These are phyloP conservation scores for Tilletia setariae DNA, from an alignment of 1,284 basidiomycete species.

Conservation along the genomic window DNA sequence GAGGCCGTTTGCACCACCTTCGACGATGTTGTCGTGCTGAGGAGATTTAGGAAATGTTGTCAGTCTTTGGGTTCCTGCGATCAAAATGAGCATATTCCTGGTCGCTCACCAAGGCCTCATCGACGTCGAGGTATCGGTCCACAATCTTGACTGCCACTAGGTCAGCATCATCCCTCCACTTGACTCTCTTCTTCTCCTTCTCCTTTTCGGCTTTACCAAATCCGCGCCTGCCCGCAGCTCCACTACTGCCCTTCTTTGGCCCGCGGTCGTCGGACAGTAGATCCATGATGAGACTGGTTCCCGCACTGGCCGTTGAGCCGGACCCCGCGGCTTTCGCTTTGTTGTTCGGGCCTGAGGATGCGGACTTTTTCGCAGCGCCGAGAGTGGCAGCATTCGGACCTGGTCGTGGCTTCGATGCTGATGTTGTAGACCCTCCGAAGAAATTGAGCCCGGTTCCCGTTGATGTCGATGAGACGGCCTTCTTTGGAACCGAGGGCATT, in stretches of 20 bases:
- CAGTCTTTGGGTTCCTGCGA: background rate
- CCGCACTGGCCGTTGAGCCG: background rate
- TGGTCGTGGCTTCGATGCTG: too few relatives aligned
- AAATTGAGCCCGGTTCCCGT: background rate
- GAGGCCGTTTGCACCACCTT: background rate
- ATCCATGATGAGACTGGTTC: slow-evolving; percentile 8
- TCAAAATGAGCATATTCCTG: too few relatives aligned
- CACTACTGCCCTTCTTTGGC: background rate
- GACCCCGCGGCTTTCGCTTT: background rate
- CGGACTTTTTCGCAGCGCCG: too few relatives aligned
- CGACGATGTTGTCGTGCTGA: slow-evolving; percentile 2
- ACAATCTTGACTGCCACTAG: background rate
- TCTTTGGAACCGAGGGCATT: slow-evolving; percentile 7
- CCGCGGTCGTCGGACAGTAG: slow-evolving; percentile 3
- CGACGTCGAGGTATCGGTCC: background rate
- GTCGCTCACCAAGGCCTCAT: slow-evolving; percentile 11
- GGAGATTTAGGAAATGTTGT: background rate
- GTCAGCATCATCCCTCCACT: background rate
- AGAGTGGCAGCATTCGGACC: too few relatives aligned
- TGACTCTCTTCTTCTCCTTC: slow-evolving; percentile 10
- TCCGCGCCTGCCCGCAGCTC: background rate
- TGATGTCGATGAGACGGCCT: background rate
- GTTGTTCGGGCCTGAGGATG: too few relatives aligned
- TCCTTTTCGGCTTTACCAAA: background rate
- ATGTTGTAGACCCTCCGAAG: too few relatives aligned